Evolutionary conservation across 768 basidiomycete genomes (phyloP).

Genomic region (Leccinum incarnatum): DNA sequence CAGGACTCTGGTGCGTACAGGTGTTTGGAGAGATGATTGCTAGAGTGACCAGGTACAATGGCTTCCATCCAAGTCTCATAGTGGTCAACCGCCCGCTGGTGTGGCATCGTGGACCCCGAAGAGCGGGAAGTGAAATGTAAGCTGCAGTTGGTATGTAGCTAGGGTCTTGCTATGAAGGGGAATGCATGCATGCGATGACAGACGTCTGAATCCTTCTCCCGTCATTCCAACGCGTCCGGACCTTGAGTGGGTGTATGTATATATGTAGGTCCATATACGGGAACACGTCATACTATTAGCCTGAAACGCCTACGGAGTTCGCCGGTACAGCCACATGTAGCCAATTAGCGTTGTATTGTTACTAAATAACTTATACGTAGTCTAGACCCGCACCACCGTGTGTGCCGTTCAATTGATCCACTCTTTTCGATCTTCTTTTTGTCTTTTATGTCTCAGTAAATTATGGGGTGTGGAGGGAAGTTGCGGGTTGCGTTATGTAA

Average conservation of each 20-base stretch:
- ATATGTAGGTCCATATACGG: neutral
- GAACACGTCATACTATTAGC: neutral
- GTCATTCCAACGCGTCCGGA: neutral
- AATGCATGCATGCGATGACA: neutral
- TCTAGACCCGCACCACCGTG: neutral
- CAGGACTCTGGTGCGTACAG: neutral
- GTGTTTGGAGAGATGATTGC: slow-evolving; percentile 13
- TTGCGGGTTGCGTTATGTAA: slow-evolving; percentile 13
- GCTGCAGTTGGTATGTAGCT: neutral
- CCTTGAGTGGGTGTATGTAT: neutral
- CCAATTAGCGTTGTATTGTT: neutral
- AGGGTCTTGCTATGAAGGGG: neutral
- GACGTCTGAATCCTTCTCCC: neutral
- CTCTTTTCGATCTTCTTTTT: neutral
- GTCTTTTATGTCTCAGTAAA: neutral
- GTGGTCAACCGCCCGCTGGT: slow-evolving; percentile 17
- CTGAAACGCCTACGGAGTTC: neutral
- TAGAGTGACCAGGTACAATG: slow-evolving; percentile 8
- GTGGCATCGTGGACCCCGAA: slow-evolving; percentile 4
- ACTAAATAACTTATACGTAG: neutral
- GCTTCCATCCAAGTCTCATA: slow-evolving; percentile 11
- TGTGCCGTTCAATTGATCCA: neutral
- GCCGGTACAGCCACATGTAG: neutral
- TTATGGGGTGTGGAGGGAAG: neutral
- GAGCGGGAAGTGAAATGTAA: slow-evolving; percentile 7